Evolutionary conservation across 768 basidiomycete genomes (phyloP), one percentile per base, ranked within the genome.

Genomic region (Termitomyces sp.): DNA sequence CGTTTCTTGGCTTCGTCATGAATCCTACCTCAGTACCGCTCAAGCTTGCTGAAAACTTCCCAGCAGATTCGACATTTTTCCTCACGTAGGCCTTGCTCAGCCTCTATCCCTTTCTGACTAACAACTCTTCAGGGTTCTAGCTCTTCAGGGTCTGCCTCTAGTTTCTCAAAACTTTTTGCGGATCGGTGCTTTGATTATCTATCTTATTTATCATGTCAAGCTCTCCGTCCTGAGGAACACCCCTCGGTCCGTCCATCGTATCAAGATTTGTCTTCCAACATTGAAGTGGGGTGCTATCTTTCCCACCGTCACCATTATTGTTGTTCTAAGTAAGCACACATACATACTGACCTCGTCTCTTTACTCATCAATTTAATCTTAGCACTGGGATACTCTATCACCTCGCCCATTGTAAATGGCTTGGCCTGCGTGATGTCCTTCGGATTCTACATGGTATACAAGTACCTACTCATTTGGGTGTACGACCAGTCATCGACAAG

Each of bases 171-270:
- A 89, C 6, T 88, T 98, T 72, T 74, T 97, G 36, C 87, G 87
- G 64, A 81, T 88, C 44, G 87, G 90, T 10, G 74, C 84, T 1
- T 74, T 98, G 50, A 69, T 84, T 7, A 64, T 98, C 45, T 98
- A 98, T 76, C 97, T 84, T 7, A 64, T 98, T 46, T 98, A 98
- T 76, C 97, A 97, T 65, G 88, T 96, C 70, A 96, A 93, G 75
- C 72, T 96, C 26, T 80, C 87, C 71, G 72, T 99, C 13, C 80
- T 95, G 16, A 94, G 92, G 24, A 91, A 88, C 61, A 96, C 96
- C 0, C 91, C 94, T 43, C 83, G 94, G 18, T 85, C 89, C 3
- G 79, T 98, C 13, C 96, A 86, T 66, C 76, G 79, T 32, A 90
- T 95, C 78, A 91, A 92, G 70, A 94, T 89, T 69, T 81, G 76